Conservation (phyloP, 1,139 yeast genomes). For the Pichia terricola region DNA sequence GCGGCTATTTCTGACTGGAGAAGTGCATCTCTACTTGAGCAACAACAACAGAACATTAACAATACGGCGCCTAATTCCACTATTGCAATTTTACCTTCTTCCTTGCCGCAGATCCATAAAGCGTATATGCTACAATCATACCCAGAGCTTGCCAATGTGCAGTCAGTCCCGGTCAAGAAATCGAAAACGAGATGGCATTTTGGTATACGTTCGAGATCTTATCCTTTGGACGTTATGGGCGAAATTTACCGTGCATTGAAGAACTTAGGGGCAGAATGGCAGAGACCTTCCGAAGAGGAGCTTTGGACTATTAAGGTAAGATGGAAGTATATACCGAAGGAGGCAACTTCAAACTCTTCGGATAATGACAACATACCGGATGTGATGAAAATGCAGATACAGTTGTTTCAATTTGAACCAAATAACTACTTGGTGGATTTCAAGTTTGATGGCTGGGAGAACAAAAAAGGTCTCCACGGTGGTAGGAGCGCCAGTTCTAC, state of each 20-base stretch:
- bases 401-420: slow-evolving; percentile 89
- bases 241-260: slow-evolving; percentile 92
- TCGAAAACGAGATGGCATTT: slow-evolving; percentile 98
- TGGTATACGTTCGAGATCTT: slow-evolving; percentile 91
- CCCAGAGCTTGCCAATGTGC: slow-evolving; percentile 46
- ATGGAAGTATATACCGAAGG: slow-evolving; percentile 68
- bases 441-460: slow-evolving; percentile 96
- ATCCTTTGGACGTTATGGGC: slow-evolving; percentile 97
- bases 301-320: slow-evolving; percentile 96
- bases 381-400: slow-evolving; percentile 94
- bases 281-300: slow-evolving; percentile 85
- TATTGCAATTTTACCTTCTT: slow-evolving; percentile 86
- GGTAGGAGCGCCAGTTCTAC: slow-evolving; percentile 13
- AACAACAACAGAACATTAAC: slow-evolving; percentile 15
- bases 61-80: slow-evolving; percentile 48
- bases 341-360: slow-evolving; percentile 1
- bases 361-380: slow-evolving; percentile 38
- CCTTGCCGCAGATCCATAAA: slow-evolving; percentile 87
- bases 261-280: slow-evolving; percentile 96
- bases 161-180: slow-evolving; percentile 71
- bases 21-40: slow-evolving; percentile 22
- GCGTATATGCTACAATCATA: slow-evolving; percentile 70
- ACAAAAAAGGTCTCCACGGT: slow-evolving; percentile 9
- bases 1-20: slow-evolving; percentile 19
- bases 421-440: slow-evolving; percentile 94